Conservation (phyloP, 352 stramenopile genomes). For the Elongisporangium anandrum region DNA sequence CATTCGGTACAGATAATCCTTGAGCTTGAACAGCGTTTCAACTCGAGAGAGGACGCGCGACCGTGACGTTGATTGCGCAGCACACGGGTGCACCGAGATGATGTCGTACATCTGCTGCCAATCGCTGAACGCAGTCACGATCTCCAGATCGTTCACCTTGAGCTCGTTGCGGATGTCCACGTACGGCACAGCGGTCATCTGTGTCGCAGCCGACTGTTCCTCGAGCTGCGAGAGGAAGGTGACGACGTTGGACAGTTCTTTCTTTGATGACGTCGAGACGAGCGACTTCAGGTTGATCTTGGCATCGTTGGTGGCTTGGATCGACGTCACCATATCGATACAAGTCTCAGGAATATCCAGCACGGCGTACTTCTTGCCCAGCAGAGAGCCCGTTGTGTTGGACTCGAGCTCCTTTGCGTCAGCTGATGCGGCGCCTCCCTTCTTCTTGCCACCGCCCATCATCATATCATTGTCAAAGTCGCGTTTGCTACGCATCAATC, state of each 20-base stretch:
- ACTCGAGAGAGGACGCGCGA: slow-evolving; percentile 59
- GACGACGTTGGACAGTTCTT: slow-evolving; percentile 65
- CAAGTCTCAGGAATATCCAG: slow-evolving; percentile 78
- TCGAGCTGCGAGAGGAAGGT: slow-evolving; percentile 78
- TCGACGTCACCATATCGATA: slow-evolving; percentile 56
- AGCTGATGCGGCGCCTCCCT: slow-evolving; percentile 13
- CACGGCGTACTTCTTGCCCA: slow-evolving; percentile 67
- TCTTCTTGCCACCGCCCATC: slow-evolving; percentile 27
- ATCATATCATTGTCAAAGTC: slow-evolving; percentile 46
- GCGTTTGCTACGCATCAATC: slow-evolving; percentile 49
- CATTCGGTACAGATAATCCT: slow-evolving; percentile 58
- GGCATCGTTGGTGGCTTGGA: slow-evolving; percentile 15
- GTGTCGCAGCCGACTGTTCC: slow-evolving; percentile 38
- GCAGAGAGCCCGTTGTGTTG: slow-evolving; percentile 44
- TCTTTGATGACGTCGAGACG: slow-evolving; percentile 56
- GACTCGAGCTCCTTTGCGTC: slow-evolving; percentile 47
- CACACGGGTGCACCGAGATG: slow-evolving; percentile 49
- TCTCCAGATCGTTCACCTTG: slow-evolving; percentile 77
- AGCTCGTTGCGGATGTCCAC: slow-evolving; percentile 74
- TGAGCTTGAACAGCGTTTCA: slow-evolving; percentile 70
- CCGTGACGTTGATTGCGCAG: slow-evolving; percentile 14
- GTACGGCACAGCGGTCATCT: slow-evolving; percentile 42
- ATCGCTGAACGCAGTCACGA: slow-evolving; percentile 52
- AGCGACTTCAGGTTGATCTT: slow-evolving; percentile 62
- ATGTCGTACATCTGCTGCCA: slow-evolving; percentile 57